Conservation (phyloP, 2,329 filamentous ascomycete genomes). For the Thermochaetoides dissita region DNA sequence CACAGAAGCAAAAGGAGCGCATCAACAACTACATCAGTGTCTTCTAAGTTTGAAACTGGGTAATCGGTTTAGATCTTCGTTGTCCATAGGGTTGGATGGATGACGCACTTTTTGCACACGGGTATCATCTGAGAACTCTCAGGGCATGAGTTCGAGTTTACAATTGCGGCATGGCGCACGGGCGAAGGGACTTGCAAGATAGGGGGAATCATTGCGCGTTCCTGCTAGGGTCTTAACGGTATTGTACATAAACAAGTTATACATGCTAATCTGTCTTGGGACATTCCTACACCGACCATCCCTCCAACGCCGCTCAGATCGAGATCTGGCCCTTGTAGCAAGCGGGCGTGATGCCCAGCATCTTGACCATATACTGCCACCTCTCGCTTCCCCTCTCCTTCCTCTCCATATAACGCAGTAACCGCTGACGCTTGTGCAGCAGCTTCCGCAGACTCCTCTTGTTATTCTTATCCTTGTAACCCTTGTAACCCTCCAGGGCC, state of each 20-base stretch:
- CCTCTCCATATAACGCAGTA: slow-evolving; percentile 70
- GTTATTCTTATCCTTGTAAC: slow-evolving; percentile 82
- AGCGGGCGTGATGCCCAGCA: slow-evolving; percentile 70
- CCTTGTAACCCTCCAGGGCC: slow-evolving; percentile 51
- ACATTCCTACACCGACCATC: slow-evolving; percentile 5
- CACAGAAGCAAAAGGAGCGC: slow-evolving; percentile 97
- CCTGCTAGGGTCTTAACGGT: slow-evolving; percentile 18
- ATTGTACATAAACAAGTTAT: slow-evolving; percentile 37
- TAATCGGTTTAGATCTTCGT: too few species aligned
- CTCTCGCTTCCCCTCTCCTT: slow-evolving; percentile 85
- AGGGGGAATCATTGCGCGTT: slow-evolving; percentile 5
- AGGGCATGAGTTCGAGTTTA: slow-evolving; percentile 5
- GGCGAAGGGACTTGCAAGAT: slow-evolving; percentile 9
- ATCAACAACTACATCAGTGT: slow-evolving; percentile 99
- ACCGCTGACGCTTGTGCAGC: slow-evolving; percentile 78
- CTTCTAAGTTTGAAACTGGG: slow-evolving; percentile 42
- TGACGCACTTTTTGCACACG: too few species aligned
- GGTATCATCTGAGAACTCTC: slow-evolving; percentile 2
- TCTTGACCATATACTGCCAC: slow-evolving; percentile 76
- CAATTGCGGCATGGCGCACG: slow-evolving; percentile 6
- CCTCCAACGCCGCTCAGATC: slow-evolving; percentile 11
- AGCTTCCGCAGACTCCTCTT: slow-evolving; percentile 78
- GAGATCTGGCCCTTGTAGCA: slow-evolving; percentile 86
- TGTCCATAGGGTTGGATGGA: too few species aligned
- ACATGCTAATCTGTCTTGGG: slow-evolving; percentile 27